phyloP scores from a whole-genome alignment of 1,284 basidiomycete genomes.

The Boletus calvinii region DNA sequence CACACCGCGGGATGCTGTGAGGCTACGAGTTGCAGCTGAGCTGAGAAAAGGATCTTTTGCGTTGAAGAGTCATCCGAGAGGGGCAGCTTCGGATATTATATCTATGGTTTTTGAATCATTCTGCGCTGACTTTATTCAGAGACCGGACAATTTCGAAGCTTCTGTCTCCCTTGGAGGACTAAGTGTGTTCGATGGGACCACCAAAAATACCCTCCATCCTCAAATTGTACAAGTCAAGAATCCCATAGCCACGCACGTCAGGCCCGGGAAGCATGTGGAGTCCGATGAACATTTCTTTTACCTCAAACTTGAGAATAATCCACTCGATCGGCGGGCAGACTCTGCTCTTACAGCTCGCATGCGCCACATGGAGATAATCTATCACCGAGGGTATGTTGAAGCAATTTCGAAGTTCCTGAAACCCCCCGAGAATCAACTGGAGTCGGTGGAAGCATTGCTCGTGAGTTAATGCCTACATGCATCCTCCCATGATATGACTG shows the following conservation, averaged over 20 bases:
- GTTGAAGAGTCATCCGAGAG: conserved; percentile 71
- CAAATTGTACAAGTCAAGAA: conserved; percentile 95
- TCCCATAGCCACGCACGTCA: conserved; percentile 6
- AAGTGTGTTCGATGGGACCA: conserved; percentile 91
- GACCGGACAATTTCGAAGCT: conserved; percentile 80
- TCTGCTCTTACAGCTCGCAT: conserved; percentile 88
- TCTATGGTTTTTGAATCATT: conserved; percentile 90
- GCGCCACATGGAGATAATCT: conserved; percentile 98
- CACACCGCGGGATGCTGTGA: conserved; percentile 80
- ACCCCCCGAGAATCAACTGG: conserved; percentile 92
- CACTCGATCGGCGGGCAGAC: conserved; percentile 91
- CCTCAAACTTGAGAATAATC: conserved; percentile 91
- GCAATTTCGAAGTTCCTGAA: conserved; percentile 92
- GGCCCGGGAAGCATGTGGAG: conserved; percentile 30
- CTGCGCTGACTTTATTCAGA: conserved; percentile 81
- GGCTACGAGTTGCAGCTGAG: conserved; percentile 74
- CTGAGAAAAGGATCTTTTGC: conserved; percentile 88
- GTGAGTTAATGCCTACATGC: conserved; percentile 40
- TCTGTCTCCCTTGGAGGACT: conserved; percentile 87
- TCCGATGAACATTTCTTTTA: conserved; percentile 85
- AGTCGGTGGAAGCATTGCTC: conserved; percentile 89
- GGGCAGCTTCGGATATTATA: conserved; percentile 68
- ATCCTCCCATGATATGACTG: conserved; percentile 8
- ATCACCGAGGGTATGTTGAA: conserved; percentile 94
- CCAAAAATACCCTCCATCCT: conserved; percentile 77